Base-by-base conservation (phyloP, 441 rosid genomes). In the Erodium moschatum region DNA sequence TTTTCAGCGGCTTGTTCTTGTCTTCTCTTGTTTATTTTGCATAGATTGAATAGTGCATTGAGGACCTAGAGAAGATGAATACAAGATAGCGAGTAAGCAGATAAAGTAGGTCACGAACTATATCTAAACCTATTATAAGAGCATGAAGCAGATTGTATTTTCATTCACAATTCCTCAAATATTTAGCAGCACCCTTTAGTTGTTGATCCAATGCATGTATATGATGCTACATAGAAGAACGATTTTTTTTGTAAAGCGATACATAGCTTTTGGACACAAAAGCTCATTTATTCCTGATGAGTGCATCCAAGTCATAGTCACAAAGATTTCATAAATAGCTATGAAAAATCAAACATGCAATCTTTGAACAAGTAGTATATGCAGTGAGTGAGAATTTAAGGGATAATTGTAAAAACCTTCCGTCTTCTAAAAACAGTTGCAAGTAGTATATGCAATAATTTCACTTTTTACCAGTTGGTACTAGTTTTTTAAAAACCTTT, bases 1-100 rank as follows among this genome's bases (percentile, higher is more conserved):
- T 91, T 91, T 84, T 94, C 98, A 65, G 97, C 97, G n/a, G 98
- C 98, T 81, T 91, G 96, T 79, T 94, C 98, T 80, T 94, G 98
- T 69, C 98, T 86, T 86, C 97, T 89, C 83, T 94, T 94, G 79
- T 91, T 94, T 83, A 93, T 93, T 84, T 93, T 93, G 86, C 98
- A 93, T 65, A 93, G 85, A 77, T 93, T 93, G 84, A 93, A 91
- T 38, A 93, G 85, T 18, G 98, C 90, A 81, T 85, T 76, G 80
- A 93, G 97, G 52, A 93, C 97, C 98, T 76, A 12, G 69, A 61
- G 24, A 67, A 64, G 46, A 52, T 8, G 10, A 74, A 27, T 24
- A 20, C 24, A 19, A 56, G 24, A 11, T 20, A 21, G 11, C 13
- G 3, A 62, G 38, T 10, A 24, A 62, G 27, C 50, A 12, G 50